Evolutionary conservation across 2,329 filamentous ascomycete genomes (phyloP), one percentile per base, ranked within the genome.

Genomic region (Chrysosporium keratinophilum): DNA sequence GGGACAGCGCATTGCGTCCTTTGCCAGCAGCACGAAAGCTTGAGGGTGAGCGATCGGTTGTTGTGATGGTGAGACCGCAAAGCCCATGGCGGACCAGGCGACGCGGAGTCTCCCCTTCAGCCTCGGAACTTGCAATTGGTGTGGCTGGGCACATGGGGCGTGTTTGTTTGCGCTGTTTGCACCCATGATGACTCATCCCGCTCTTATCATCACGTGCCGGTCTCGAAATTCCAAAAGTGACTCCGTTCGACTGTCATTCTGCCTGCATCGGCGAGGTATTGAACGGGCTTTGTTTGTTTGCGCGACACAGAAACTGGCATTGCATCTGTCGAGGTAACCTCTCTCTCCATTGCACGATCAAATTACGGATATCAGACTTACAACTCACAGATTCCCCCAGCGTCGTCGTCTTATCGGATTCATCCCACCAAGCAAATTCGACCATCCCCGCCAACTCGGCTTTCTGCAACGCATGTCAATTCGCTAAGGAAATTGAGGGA

Each of bases 91-190:
- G 12, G 14, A 19, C 12, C 15, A 19, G 10, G 19, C 41, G 31
- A 14, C 34, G 20, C 20, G 35, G 11, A n/a, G 31, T 1, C n/a
- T 6, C 20, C 14, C 19, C 12, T 50, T 50, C 61, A 60, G 63
- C 68, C 68, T 71, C 69, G 68, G 68, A 61, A 56, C 58, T 58
- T 52, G 55, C 55, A 62, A 67, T 69, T 66, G 67, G 69, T 70
- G 68, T 71, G 69, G 69, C 69, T 71, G 68, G 67, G 62, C 52
- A 23, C 39, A 52, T 54, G 49, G 43, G 28, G 7, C 19, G 15
- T 15, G n/a, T 4, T n/a, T 59, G 61, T 67, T 66, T 67, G 61
- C 54, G 45, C 45, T 59, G 63, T 67, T 67, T 68, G 66, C 52
- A 53, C 3, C 28, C 10, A 7, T 17, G 17, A 31, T 50, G 35